A percentile compares a stretch with the other conserved stretches of the same genome.
Conservation (phyloP, 257 asterid genomes). For the Solanum pimpinellifolium region DNA sequence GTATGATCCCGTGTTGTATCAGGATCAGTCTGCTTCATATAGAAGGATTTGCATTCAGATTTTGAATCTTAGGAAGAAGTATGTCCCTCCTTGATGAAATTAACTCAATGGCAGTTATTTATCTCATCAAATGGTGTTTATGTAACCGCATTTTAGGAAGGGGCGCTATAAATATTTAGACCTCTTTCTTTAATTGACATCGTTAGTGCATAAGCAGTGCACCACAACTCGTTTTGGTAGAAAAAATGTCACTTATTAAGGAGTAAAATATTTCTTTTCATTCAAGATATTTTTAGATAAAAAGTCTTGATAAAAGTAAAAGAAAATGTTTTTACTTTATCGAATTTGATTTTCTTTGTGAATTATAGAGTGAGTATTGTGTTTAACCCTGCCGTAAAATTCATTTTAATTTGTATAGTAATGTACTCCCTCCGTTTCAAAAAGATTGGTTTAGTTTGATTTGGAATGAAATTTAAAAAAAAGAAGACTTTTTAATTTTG, state of each 20-base stretch:
- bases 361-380: background rate
- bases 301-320: background rate
- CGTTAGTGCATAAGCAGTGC: background rate
- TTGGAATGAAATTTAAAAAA: no score
- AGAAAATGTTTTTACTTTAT: background rate
- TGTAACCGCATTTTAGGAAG: background rate
- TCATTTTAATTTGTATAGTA: no score
- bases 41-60: background rate
- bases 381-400: background rate
- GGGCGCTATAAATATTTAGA: background rate
- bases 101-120: background rate
- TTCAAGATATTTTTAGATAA: background rate
- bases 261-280: background rate
- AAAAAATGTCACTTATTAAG: background rate
- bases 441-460: no score
- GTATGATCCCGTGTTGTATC: background rate
- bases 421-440: background rate
- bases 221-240: background rate
- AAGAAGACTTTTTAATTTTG: no score
- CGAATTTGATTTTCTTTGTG: background rate
- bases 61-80: background rate
- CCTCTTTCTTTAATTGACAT: background rate
- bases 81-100: background rate
- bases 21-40: background rate
- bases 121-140: background rate